Base-by-base conservation (phyloP, 2,329 filamentous ascomycete species). In the Arthrinium phaeospermum region DNA sequence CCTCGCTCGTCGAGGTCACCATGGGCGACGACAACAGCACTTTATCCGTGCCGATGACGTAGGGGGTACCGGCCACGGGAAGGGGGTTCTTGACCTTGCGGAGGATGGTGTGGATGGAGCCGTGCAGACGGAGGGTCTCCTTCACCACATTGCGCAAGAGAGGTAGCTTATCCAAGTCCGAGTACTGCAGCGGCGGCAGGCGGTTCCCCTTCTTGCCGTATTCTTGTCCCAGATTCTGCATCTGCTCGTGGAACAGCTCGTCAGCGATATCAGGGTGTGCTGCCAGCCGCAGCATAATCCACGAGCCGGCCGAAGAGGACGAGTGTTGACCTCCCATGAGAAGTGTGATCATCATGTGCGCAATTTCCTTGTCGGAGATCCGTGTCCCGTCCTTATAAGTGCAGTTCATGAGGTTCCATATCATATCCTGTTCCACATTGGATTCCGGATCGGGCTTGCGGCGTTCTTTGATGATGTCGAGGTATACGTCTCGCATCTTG, bases 281-380 rank as follows among this genome's bases (percentile, higher is more conserved):
- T 12, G 93, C 93, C 2, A 96, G 87, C 68, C 90, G 91, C 16
- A 95, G 86, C 76, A 95, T 83, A 75, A 94, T 93, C 93, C 93
- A 96, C 16, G 91, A 88, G 76, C 90, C 91, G n/a, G 92, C 92
- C 0, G 93, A 91, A 7, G 93, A 92, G 0, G 92, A 95, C 1
- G 92, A 93, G 84, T 96, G 93, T 79, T 96, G 93, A 71, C 93
- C 93, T 14, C 91, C 93, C 93, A 96, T 95, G 70, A 96, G 87
- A 22, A 96, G 87, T 0, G 93, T 93, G 78, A 95, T 96, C 93
- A 96, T 95, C 87, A 95, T 94, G 82, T 94, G 91, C 0, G 93
- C 93, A 70, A 95, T 90, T 79, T 96, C 93, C 76, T 91, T 88
- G 79, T 96, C 93, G 0, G 93, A 91, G 1, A 95, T 83, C 0